A percentile compares a stretch with the other conserved stretches of the same genome.
phyloP scores from a whole-genome alignment of 768 basidiomycete genomes.

The Termitomyces sp. region DNA sequence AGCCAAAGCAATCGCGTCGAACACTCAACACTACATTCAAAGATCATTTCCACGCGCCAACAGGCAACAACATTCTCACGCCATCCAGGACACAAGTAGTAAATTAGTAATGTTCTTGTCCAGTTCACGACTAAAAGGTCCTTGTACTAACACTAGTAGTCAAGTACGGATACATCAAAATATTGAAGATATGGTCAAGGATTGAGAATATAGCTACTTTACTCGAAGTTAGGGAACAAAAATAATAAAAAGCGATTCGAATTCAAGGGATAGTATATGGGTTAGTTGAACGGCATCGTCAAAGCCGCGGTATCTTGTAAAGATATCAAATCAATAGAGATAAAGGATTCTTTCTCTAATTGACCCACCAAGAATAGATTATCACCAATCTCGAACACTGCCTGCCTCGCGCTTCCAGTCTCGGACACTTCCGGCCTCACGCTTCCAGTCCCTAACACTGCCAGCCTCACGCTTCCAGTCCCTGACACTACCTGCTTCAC shows the following conservation, averaged over 20 bases:
- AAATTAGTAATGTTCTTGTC: neutral
- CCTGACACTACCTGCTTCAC: constrained; percentile 6
- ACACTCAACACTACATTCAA: neutral
- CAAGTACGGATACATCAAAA: neutral
- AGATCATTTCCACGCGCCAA: constrained; percentile 6
- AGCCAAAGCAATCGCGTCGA: neutral
- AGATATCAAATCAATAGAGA: neutral
- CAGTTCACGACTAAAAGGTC: neutral
- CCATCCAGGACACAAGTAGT: neutral
- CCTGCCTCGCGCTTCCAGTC: constrained; percentile 14
- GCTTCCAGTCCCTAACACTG: constrained; percentile 13
- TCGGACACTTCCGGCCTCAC: constrained; percentile 5
- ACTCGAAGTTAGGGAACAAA: neutral
- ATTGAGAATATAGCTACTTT: neutral
- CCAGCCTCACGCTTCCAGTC: constrained; percentile 10
- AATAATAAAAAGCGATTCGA: no score
- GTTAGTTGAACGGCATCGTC: neutral
- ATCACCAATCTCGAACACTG: constrained; percentile 10
- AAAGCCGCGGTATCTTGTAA: neutral
- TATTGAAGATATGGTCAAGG: neutral
- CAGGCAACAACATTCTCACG: constrained; percentile 10
- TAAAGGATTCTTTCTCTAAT: neutral
- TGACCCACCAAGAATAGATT: neutral
- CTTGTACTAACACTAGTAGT: neutral
- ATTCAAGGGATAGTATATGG: neutral